Evolutionary conservation across 2,329 filamentous ascomycete genomes (phyloP).

Genomic region (Colletotrichum melonis): DNA sequence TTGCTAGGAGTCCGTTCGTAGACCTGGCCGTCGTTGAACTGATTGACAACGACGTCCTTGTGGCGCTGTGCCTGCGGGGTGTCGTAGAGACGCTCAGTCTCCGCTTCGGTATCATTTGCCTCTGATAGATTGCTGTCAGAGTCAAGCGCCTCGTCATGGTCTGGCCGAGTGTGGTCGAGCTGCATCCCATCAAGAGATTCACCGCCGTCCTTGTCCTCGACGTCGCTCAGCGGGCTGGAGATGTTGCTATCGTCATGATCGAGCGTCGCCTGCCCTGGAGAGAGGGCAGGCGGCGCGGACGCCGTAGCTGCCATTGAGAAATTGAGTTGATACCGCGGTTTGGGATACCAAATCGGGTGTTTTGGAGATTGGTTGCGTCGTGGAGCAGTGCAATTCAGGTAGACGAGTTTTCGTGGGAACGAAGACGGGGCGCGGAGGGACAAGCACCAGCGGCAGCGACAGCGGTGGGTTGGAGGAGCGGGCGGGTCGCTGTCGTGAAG

Average conservation of each 20-base stretch:
- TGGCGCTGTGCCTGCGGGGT: slow-evolving; percentile 79
- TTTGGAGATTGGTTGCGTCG: slow-evolving; percentile 17
- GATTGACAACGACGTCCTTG: slow-evolving; percentile 69
- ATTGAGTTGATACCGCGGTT: slow-evolving; percentile 4
- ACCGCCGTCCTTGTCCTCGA: slow-evolving; percentile 81
- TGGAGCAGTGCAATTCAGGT: slow-evolving; percentile 22
- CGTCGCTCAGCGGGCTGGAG: slow-evolving; percentile 93
- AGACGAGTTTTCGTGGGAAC: slow-evolving; percentile 34
- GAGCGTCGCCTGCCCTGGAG: slow-evolving; percentile 56
- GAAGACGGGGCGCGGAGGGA: slow-evolving; percentile 29
- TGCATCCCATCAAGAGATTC: slow-evolving; percentile 73
- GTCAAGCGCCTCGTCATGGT: slow-evolving; percentile 47
- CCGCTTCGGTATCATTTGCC: slow-evolving; percentile 82
- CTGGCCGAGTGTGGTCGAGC: slow-evolving; percentile 45
- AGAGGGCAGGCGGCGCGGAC: slow-evolving; percentile 60
- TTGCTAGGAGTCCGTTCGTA: slow-evolving; percentile 82
- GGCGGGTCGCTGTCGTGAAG: slow-evolving; percentile 23
- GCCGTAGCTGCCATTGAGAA: slow-evolving; percentile 64
- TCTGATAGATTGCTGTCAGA: slow-evolving; percentile 69
- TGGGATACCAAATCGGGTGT: slow-evolving; percentile 15
- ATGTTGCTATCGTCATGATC: slow-evolving; percentile 75
- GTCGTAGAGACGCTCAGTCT: slow-evolving; percentile 91
- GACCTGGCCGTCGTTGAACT: slow-evolving; percentile 63
- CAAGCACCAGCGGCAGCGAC: slow-evolving; percentile 26
- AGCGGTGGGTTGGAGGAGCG: slow-evolving; percentile 30